Conservation (phyloP, 495 filamentous ascomycete species). For the Sordaria brevicollis region DNA sequence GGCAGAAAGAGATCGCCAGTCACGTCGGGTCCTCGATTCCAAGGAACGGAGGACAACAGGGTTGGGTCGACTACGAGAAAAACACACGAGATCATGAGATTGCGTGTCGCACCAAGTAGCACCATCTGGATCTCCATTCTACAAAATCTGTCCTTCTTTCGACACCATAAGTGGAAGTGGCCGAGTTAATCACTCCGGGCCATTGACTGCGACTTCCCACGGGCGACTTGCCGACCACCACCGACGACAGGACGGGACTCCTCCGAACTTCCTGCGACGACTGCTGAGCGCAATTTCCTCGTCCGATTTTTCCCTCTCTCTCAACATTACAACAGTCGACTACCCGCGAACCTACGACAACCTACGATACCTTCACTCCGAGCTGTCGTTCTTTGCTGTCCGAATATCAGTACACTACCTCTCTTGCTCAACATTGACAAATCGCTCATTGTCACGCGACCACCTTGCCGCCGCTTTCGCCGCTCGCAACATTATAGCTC, state of each 20-base stretch:
- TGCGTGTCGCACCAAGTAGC: slow-evolving; percentile 1
- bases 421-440: neutral
- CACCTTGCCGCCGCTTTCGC: neutral
- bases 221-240: neutral
- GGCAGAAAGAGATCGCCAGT: neutral
- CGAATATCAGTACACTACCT: neutral
- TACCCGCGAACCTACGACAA: neutral
- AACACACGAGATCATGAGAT: slow-evolving; percentile 21
- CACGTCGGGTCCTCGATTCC: neutral
- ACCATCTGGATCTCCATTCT: too few species aligned
- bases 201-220: neutral
- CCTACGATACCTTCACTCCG: neutral
- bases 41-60: neutral
- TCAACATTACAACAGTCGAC: neutral
- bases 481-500: neutral
- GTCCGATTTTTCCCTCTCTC: neutral
- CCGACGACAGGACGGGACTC: neutral
- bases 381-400: neutral
- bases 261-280: neutral
- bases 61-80: neutral
- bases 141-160: slow-evolving; percentile 1
- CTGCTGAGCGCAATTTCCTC: neutral
- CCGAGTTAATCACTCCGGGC: slow-evolving; percentile 7
- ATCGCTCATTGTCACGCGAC: neutral
- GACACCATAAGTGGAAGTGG: slow-evolving; percentile 20